These are phyloP conservation scores for Neopestalotiopsis rosae DNA, from an alignment of 2,329 filamentous ascomycete genomes.

Conservation along the genomic window DNA sequence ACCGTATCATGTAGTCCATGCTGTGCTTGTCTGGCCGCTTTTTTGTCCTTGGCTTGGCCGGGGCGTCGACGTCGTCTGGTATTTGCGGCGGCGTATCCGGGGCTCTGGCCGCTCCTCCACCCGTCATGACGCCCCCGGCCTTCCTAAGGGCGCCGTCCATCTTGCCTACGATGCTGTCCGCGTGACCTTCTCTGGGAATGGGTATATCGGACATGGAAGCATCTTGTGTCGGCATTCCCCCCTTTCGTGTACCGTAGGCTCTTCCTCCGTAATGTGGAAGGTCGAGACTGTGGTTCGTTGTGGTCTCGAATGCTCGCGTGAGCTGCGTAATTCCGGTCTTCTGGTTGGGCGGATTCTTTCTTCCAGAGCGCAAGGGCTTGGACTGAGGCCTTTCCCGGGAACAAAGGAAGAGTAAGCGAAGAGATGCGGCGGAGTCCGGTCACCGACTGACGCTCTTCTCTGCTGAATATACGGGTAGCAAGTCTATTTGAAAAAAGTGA, in stretches of 20 bases:
- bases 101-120: conserved; percentile 31
- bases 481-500: not conserved
- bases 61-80: conserved; percentile 55
- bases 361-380: not conserved
- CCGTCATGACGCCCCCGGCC: conserved; percentile 28
- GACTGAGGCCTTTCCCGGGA: not conserved
- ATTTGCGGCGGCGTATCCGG: conserved; percentile 45
- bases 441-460: not conserved
- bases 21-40: conserved; percentile 71
- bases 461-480: not conserved
- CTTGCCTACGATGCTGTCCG: conserved; percentile 30
- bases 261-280: not conserved
- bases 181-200: conserved; percentile 43
- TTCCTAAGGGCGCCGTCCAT: conserved; percentile 35
- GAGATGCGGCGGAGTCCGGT: not conserved
- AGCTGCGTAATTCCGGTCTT: not conserved
- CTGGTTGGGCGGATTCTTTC: not conserved
- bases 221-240: conserved; percentile 64
- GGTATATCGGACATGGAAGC: conserved; percentile 61
- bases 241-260: not conserved
- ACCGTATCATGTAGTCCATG: conserved; percentile 82
- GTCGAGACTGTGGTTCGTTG: not conserved
- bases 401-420: conserved; percentile 1
- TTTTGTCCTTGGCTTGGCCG: conserved; percentile 47
- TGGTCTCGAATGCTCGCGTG: not conserved